A percentile compares a stretch with the other conserved stretches of the same genome.
These are phyloP conservation scores for Geosmithia putterillii DNA, from an alignment of 2,329 filamentous ascomycete species.

Conservation along the genomic window DNA sequence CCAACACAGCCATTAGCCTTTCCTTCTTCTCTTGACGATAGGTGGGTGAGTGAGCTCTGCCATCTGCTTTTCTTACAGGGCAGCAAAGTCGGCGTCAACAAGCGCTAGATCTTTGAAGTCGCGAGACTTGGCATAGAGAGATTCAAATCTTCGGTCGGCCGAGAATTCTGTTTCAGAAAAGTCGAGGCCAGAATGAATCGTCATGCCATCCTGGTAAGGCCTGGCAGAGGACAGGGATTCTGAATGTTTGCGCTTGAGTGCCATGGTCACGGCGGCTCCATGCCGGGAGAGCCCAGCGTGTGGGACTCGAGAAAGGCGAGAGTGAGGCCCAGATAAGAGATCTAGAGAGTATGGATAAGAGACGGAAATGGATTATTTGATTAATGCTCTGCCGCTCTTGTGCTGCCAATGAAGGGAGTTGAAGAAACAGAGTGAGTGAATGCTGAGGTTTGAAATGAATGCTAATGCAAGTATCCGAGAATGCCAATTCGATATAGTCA, in stretches of 20 bases:
- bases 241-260: neutral
- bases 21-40: too few relatives aligned
- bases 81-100: constrained; percentile 27
- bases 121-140: constrained; percentile 25
- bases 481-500: too few relatives aligned
- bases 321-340: too few relatives aligned
- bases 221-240: neutral
- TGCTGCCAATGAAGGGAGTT: too few relatives aligned
- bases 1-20: neutral
- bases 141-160: neutral
- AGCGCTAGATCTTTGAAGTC: constrained; percentile 30
- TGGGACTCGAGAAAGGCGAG: too few relatives aligned
- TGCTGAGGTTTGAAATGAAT: too few relatives aligned
- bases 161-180: neutral
- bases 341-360: too few relatives aligned
- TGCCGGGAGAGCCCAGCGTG: too few relatives aligned
- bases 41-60: neutral
- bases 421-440: too few relatives aligned
- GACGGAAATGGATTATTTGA: too few relatives aligned
- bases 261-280: neutral
- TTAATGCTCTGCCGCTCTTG: too few relatives aligned
- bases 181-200: constrained; percentile 6
- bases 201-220: constrained; percentile 1
- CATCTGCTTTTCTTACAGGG: constrained; percentile 18
- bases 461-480: too few relatives aligned